Evolutionary conservation across 768 basidiomycete species (phyloP).

Genomic region (Cyclocybe cylindracea): DNA sequence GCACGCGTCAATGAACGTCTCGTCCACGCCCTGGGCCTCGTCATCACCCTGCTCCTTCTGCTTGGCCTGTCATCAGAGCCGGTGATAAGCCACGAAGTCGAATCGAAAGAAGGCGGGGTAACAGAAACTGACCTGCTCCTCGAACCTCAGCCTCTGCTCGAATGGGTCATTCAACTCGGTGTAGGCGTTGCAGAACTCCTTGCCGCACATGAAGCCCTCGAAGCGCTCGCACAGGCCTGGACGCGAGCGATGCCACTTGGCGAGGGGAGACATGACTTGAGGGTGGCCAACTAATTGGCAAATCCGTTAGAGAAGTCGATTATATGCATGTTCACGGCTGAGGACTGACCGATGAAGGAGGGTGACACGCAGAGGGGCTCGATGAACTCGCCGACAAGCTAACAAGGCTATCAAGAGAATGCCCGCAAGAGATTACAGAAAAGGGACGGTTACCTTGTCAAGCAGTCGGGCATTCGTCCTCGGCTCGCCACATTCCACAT

Average conservation of each 20-base stretch:
- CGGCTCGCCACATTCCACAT: conserved; percentile 95
- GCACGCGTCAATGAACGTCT: conserved; percentile 93
- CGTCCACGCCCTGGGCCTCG: conserved; percentile 96
- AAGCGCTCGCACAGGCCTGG: conserved; percentile 98
- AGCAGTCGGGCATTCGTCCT: conserved; percentile 92
- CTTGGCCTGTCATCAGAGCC: conserved; percentile 45
- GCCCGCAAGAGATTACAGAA: not conserved
- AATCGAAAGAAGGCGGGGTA: not conserved
- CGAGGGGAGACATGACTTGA: conserved; percentile 99
- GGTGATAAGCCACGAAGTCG: not conserved
- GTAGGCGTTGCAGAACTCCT: conserved; percentile 99
- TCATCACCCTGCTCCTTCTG: conserved; percentile 99
- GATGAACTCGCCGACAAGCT: conserved; percentile 98
- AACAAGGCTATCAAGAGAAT: conserved; percentile 1
- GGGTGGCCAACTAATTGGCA: conserved; percentile 82
- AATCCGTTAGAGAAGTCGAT: conserved; percentile 1
- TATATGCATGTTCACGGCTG: not conserved
- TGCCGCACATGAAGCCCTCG: conserved; percentile 97
- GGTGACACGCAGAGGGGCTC: conserved; percentile 97
- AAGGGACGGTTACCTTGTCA: conserved; percentile 68
- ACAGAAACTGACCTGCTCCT: conserved; percentile 69
- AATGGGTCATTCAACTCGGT: conserved; percentile 99
- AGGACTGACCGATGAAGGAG: conserved; percentile 79
- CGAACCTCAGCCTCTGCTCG: conserved; percentile 92
- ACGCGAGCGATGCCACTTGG: conserved; percentile 97